phyloP scores from a whole-genome alignment of 2,329 filamentous ascomycete genomes.

The Fusarium ambrosium region DNA sequence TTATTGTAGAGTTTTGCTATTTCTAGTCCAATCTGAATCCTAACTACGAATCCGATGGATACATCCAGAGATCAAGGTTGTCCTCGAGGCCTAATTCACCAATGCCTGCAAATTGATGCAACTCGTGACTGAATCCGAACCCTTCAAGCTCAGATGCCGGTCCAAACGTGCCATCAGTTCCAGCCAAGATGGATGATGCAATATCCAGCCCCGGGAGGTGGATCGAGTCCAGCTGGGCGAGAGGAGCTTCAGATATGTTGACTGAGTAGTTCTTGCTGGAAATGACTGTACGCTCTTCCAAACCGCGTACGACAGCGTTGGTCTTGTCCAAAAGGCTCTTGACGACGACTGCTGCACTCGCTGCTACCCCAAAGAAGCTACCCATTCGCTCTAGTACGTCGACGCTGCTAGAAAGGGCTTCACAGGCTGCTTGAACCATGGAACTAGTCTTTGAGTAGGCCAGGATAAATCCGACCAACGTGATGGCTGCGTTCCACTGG shows the following conservation, averaged over 20 bases:
- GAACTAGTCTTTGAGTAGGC: slow-evolving; percentile 29
- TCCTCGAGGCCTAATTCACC: not conserved
- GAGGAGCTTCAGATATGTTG: not conserved
- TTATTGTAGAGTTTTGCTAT: not conserved
- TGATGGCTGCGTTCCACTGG: slow-evolving; percentile 40
- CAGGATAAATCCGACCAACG: slow-evolving; percentile 46
- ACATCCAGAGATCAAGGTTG: not conserved
- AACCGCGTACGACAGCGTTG: not conserved
- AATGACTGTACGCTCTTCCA: not conserved
- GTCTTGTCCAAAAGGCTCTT: not conserved
- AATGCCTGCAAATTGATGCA: not conserved
- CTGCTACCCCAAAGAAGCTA: slow-evolving; percentile 11
- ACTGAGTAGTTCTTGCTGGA: not conserved
- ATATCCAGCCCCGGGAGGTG: not conserved
- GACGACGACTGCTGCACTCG: slow-evolving; percentile 1
- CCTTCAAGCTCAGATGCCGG: not conserved
- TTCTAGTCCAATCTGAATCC: not conserved
- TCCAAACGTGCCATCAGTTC: not conserved
- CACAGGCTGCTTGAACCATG: not conserved
- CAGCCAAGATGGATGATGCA: not conserved
- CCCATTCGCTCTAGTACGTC: slow-evolving; percentile 5
- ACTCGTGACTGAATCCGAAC: not conserved
- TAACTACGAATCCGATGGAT: not conserved
- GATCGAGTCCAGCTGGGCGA: not conserved
- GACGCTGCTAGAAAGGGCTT: not conserved